A percentile compares a stretch with the other conserved stretches of the same genome.
Evolutionary conservation across 1,284 basidiomycete genomes (phyloP).

Genomic region (Ustilago lituana): DNA sequence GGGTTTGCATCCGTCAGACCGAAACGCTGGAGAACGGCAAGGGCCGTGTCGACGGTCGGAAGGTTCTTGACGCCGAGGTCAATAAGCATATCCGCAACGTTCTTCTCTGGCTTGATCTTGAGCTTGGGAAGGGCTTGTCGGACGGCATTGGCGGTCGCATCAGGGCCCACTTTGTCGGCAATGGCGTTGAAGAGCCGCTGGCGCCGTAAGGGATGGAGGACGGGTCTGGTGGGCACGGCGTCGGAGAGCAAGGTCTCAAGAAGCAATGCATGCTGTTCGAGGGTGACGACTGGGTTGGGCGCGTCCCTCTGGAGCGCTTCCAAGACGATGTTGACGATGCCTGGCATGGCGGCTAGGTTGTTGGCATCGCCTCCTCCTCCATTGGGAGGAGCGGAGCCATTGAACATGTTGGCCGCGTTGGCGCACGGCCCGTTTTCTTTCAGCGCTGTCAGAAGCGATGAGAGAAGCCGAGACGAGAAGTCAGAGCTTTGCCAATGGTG

Average conservation of each 20-base stretch:
- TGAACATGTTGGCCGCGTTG: slow-evolving; percentile 50
- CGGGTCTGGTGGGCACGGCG: slow-evolving; percentile 39
- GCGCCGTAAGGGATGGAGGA: slow-evolving; percentile 55
- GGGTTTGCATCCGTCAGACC: slow-evolving; percentile 45
- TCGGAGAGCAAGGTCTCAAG: slow-evolving; percentile 68
- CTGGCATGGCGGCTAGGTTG: slow-evolving; percentile 47
- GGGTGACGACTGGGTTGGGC: slow-evolving; percentile 77
- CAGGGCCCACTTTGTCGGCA: slow-evolving; percentile 58
- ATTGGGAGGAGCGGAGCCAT: slow-evolving; percentile 49
- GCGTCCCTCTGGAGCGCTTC: slow-evolving; percentile 72
- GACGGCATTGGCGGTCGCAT: slow-evolving; percentile 59
- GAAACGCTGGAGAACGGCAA: slow-evolving; percentile 54
- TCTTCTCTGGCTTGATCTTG: slow-evolving; percentile 45
- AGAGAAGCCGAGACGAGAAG: slow-evolving; percentile 2
- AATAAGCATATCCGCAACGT: slow-evolving; percentile 50
- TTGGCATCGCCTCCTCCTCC: slow-evolving; percentile 35
- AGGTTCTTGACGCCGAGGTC: slow-evolving; percentile 56
- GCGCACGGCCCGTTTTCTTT: slow-evolving; percentile 26
- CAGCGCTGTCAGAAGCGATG: slow-evolving; percentile 70
- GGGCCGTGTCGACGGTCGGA: slow-evolving; percentile 43
- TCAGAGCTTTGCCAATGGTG: neutral
- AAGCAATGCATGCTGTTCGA: slow-evolving; percentile 81
- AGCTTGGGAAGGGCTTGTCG: slow-evolving; percentile 63
- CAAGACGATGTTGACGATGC: slow-evolving; percentile 74
- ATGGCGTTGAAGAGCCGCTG: slow-evolving; percentile 59